These are phyloP conservation scores for Solanum commersonii DNA, from an alignment of 257 asterid genomes.

Conservation along the genomic window DNA sequence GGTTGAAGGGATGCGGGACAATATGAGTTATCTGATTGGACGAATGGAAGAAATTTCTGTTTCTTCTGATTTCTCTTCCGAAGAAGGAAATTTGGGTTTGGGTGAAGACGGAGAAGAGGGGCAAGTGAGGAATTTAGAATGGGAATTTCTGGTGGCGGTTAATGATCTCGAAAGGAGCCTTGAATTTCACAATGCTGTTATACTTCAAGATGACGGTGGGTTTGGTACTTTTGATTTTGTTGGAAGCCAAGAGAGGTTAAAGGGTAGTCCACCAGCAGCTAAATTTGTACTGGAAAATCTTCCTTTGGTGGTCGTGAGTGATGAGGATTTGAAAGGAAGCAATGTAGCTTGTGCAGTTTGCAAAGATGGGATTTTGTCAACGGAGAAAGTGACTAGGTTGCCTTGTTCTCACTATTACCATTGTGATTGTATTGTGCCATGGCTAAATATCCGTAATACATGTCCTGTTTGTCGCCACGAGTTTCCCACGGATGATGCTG, in stretches of 20 bases:
- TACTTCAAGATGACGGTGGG: constrained; percentile 29
- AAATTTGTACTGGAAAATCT: constrained; percentile 56
- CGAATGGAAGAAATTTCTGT: not conserved
- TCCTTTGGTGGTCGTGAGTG: constrained; percentile 37
- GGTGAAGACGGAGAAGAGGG: constrained; percentile 23
- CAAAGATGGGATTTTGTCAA: constrained; percentile 55
- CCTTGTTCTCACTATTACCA: constrained; percentile 80
- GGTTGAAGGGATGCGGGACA: not conserved
- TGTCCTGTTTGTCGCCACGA: constrained; percentile 48
- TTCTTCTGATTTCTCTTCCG: not conserved
- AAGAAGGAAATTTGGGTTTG: not conserved
- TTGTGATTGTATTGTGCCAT: constrained; percentile 63
- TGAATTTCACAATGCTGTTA: constrained; percentile 32
- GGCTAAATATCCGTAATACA: constrained; percentile 67
- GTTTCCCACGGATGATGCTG: constrained; percentile 61
- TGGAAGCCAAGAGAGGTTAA: constrained; percentile 34
- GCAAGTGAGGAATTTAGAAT: constrained; percentile 38
- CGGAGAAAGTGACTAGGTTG: constrained; percentile 48
- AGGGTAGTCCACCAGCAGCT: constrained; percentile 93
- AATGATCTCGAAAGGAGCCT: constrained; percentile 40
- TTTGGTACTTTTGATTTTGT: constrained; percentile 54
- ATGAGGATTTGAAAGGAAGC: constrained; percentile 19
- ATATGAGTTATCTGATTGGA: not conserved
- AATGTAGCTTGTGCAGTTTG: constrained; percentile 71
- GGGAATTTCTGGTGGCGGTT: constrained; percentile 78